Base-by-base conservation (phyloP, 306 rosid genomes). In the Cyamopsis tetragonoloba region DNA sequence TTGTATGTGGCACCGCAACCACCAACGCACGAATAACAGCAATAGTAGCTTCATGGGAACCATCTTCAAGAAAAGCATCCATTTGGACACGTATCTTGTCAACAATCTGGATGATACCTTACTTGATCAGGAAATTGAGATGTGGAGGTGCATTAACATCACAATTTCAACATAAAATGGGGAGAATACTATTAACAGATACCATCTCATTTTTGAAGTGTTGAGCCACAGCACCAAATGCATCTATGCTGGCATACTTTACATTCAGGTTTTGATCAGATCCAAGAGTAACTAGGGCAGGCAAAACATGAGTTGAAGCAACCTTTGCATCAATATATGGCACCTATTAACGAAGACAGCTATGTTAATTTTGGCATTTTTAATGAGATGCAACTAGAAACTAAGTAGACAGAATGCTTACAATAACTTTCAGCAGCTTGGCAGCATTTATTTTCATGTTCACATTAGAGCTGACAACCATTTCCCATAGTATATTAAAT, bases 61-160 rank as follows among this genome's bases (percentile, higher is more conserved):
- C 97, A 82, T 93, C 97, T 68, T 93, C 99, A 66, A 93, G 96
- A 73, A 93, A 93, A 65, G 99, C 99, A 83, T 93, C 99, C 97
- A 93, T 86, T 83, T 93, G 97, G 75, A 93, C 89, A 35, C 95
- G 91, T 83, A 93, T 88, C 86, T 93, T 93, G 70, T 93, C 99
- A 62, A 93, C 95, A 85, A 93, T 90, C 99, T 90, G 74, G 62
- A 63, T 72, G 56, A 60, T 46, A 10, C 57, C 9, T 39, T 49
- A 76, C 72, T 24, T 58, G 47, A 59, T 81, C 57, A 78, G 81
- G 56, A 35, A 75, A 24, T 43, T 55, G 30, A 62, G 44, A 39
- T 4, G 49, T 39, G 62, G 53, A 65, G 18, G n/a, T 49, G 78
- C 46, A 79, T 61, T 24, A 57, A 62, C 38, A 57, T 37, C 66